Percentiles rank a stretch among this genome's conserved stretches.
Evolutionary conservation across 2,329 filamentous ascomycete genomes (phyloP).

Genomic region (Monilinia aucupariae): DNA sequence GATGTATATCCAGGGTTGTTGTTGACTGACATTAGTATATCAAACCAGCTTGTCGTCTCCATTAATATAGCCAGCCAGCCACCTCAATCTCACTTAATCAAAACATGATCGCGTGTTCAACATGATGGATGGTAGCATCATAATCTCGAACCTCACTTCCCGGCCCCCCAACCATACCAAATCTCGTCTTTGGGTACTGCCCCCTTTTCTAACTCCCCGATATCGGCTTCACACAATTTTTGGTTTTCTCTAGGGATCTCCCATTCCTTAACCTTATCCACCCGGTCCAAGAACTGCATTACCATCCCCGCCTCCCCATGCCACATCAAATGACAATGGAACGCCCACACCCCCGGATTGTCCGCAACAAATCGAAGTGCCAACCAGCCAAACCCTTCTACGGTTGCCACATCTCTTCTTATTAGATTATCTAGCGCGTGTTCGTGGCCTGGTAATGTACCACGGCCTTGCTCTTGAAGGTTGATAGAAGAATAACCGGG

Average conservation of each 20-base stretch:
- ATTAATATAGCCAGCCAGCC: background rate
- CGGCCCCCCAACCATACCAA: constrained; percentile 38
- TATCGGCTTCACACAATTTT: constrained; percentile 41
- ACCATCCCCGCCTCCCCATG: constrained; percentile 52
- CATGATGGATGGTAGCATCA: background rate
- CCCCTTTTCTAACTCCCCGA: constrained; percentile 44
- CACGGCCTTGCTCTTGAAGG: constrained; percentile 35
- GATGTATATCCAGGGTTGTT: background rate
- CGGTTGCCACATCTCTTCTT: constrained; percentile 48
- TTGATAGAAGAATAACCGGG: constrained; percentile 40
- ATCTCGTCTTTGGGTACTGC: constrained; percentile 45
- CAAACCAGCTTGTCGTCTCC: background rate
- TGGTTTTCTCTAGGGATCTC: constrained; percentile 42
- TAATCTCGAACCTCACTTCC: constrained; percentile 18
- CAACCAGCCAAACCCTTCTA: constrained; percentile 51
- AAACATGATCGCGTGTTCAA: background rate
- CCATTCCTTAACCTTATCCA: constrained; percentile 42
- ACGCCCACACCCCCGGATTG: constrained; percentile 53
- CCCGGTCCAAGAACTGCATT: constrained; percentile 53
- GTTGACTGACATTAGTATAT: background rate
- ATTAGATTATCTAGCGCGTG: constrained; percentile 39
- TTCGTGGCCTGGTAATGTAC: constrained; percentile 36
- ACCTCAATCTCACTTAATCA: background rate
- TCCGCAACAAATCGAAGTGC: constrained; percentile 51
- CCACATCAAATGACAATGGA: constrained; percentile 57